Percentiles rank a stretch among this genome's conserved stretches.
Conservation (phyloP, 2,329 filamentous ascomycete species). For the Thielaviopsis cerberus region DNA sequence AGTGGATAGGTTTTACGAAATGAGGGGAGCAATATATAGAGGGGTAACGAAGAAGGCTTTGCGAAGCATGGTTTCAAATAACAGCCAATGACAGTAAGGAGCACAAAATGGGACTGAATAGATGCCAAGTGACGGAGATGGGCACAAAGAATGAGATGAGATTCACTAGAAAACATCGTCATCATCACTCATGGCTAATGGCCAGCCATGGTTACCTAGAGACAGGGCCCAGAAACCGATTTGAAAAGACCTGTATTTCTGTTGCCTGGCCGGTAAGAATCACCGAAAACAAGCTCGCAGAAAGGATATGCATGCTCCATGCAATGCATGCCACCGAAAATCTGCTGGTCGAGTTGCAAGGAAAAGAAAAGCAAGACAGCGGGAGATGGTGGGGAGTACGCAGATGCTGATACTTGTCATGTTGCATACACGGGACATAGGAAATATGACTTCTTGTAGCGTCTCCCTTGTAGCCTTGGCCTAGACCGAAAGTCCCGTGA, state of each 20-base stretch:
- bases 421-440: not conserved
- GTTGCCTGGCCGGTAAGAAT: not conserved
- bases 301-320: not conserved
- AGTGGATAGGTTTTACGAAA: not conserved
- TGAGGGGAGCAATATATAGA: not conserved
- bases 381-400: not conserved
- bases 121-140: not conserved
- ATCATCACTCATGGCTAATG: not conserved
- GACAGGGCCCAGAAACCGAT: too few relatives aligned
- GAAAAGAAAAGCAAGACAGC: not conserved
- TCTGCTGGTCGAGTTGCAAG: not conserved
- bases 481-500: not conserved
- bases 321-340: not conserved
- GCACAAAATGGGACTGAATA: not conserved
- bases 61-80: not conserved
- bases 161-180: not conserved
- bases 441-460: not conserved
- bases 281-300: not conserved
- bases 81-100: not conserved
- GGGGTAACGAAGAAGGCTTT: not conserved
- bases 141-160: not conserved
- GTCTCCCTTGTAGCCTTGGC: not conserved
- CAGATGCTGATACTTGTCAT: not conserved
- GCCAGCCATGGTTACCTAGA: not conserved
- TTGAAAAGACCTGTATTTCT: too few relatives aligned